These are phyloP conservation scores for Colletotrichum abscissum DNA, from an alignment of 2,329 filamentous ascomycete genomes.

Conservation along the genomic window DNA sequence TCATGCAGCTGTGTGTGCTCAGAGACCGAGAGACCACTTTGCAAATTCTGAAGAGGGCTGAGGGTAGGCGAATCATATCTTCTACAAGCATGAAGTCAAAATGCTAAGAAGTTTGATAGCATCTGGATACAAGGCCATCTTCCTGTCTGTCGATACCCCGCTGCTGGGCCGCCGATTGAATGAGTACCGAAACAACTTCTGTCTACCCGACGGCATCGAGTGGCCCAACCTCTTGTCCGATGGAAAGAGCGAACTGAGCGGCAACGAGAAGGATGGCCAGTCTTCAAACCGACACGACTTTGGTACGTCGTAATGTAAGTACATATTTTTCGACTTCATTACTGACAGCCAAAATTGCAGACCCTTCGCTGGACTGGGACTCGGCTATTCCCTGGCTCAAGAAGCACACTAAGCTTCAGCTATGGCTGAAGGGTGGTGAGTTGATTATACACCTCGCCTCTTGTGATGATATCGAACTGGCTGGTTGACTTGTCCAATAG, in stretches of 20 bases:
- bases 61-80: slow-evolving; percentile 45
- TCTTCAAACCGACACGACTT: slow-evolving; percentile 1
- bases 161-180: slow-evolving; percentile 64
- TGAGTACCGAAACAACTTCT: slow-evolving; percentile 64
- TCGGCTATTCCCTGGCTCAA: slow-evolving; percentile 60
- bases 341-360: neutral
- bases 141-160: slow-evolving; percentile 66
- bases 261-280: neutral
- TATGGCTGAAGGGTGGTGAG: slow-evolving; percentile 47
- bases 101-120: slow-evolving; percentile 8
- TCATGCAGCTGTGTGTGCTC: slow-evolving; percentile 66
- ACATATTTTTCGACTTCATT: neutral
- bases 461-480: slow-evolving; percentile 44
- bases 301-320: neutral
- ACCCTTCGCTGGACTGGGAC: slow-evolving; percentile 51
- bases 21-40: slow-evolving; percentile 56
- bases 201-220: slow-evolving; percentile 15
- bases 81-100: neutral
- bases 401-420: slow-evolving; percentile 57
- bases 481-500: neutral
- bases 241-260: slow-evolving; percentile 37
- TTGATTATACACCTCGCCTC: slow-evolving; percentile 32
- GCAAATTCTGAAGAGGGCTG: slow-evolving; percentile 53
- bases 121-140: slow-evolving; percentile 58
- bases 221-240: slow-evolving; percentile 13